phyloP scores from a whole-genome alignment of 2,329 filamentous ascomycete genomes.

The Cyphellophora attinorum region DNA sequence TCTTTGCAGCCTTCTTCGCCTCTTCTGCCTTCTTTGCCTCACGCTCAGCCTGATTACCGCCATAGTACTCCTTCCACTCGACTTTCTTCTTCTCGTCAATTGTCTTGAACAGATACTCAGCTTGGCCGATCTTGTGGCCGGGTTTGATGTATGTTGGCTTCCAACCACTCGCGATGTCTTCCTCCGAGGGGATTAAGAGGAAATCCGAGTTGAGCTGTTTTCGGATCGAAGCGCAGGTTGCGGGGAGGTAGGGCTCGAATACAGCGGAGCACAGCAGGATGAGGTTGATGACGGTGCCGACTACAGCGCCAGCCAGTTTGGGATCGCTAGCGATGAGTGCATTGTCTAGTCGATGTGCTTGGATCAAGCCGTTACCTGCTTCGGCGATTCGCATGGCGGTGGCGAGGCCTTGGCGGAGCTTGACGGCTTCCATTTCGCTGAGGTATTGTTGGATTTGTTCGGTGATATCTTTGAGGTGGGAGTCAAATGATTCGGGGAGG shows the following conservation, averaged over 20 bases:
- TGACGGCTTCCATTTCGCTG: slow-evolving; percentile 49
- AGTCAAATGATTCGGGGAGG: slow-evolving; percentile 30
- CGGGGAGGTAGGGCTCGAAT: slow-evolving; percentile 75
- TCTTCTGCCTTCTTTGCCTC: slow-evolving; percentile 59
- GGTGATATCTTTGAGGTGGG: slow-evolving; percentile 38
- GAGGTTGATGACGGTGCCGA: slow-evolving; percentile 75
- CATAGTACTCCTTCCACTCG: slow-evolving; percentile 72
- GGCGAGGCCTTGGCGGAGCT: slow-evolving; percentile 46
- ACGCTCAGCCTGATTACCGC: slow-evolving; percentile 56
- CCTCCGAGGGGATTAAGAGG: slow-evolving; percentile 48
- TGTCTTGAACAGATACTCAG: slow-evolving; percentile 69
- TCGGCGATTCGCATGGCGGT: slow-evolving; percentile 49
- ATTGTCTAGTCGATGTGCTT: slow-evolving; percentile 54
- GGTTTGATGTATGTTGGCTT: slow-evolving; percentile 49
- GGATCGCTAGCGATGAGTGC: slow-evolving; percentile 50
- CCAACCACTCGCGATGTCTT: slow-evolving; percentile 50
- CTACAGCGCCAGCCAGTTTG: slow-evolving; percentile 49
- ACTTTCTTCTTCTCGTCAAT: slow-evolving; percentile 75
- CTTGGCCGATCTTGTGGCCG: slow-evolving; percentile 72
- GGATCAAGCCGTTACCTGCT: slow-evolving; percentile 50
- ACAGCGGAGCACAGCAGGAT: slow-evolving; percentile 72
- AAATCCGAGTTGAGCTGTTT: slow-evolving; percentile 59
- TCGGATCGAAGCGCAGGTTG: slow-evolving; percentile 65
- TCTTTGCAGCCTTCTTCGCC: slow-evolving; percentile 25
- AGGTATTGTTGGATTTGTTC: slow-evolving; percentile 46